phyloP scores from a whole-genome alignment of 2,329 filamentous ascomycete species.

The Massarina eburnea region DNA sequence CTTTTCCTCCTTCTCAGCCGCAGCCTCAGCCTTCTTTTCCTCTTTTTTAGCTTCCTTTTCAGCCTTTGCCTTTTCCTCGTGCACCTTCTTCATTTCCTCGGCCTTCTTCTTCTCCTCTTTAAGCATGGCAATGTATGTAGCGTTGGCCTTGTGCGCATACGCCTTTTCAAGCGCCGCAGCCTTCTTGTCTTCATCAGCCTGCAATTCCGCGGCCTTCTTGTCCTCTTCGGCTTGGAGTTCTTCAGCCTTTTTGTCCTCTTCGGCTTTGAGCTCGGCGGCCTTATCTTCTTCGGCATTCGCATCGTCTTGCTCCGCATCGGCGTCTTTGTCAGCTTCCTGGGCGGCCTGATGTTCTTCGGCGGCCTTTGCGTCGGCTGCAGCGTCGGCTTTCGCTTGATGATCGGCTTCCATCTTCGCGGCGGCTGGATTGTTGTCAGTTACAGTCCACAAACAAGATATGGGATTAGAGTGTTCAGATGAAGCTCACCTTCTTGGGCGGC shows the following conservation, averaged over 20 bases:
- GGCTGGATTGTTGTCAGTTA: conserved; percentile 3
- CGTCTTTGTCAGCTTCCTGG: conserved; percentile 2
- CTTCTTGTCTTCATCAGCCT: background rate
- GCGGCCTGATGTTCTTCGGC: background rate
- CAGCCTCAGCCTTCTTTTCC: background rate
- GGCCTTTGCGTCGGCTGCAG: conserved; percentile 13
- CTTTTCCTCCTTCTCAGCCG: conserved; percentile 1
- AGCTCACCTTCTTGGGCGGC: conserved; percentile 12
- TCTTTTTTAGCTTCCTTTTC: background rate
- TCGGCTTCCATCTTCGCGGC: conserved; percentile 21
- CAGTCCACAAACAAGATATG: background rate
- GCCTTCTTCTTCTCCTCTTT: conserved; percentile 8
- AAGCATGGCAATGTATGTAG: background rate
- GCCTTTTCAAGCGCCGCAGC: background rate
- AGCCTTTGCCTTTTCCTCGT: conserved; percentile 8
- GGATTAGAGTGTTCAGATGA: background rate
- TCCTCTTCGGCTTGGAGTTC: too few species aligned
- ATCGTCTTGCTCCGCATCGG: background rate
- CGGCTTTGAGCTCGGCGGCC: too few species aligned
- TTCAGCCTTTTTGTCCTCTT: too few species aligned
- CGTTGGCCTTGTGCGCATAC: conserved; percentile 2
- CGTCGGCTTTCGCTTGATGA: conserved; percentile 14
- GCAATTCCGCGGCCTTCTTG: conserved; percentile 5
- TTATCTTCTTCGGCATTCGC: too few species aligned
- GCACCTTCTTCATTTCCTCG: background rate